Evolutionary conservation across 306 rosid genomes (phyloP), one percentile per base, ranked within the genome.

Genomic region (Echinosophora koreensis): DNA sequence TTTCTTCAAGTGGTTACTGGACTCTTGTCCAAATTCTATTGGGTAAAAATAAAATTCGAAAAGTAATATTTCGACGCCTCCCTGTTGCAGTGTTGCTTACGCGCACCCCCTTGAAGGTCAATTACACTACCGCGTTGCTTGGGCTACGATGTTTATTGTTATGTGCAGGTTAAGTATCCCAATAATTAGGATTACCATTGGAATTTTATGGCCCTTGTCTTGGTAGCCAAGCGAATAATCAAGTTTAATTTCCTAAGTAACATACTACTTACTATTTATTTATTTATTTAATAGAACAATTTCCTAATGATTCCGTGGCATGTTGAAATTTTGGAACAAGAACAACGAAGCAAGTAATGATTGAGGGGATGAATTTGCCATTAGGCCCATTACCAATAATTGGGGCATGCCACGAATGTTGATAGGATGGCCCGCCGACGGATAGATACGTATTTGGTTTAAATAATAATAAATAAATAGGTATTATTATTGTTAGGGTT

Each of bases 41-140:
- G 66, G 55, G 6, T 27, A 12, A 47, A 12, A 47, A 13, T 3
- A 55, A 57, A 55, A 57, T 44, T 11, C 50, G 11, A 10, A 63
- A 39, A 14, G 10, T 30, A 17, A 5, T 2, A 1, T 30, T 64
- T 55, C 69, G 69, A 18, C 67, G 80, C 63, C 22, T 77, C n/a
- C 58, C 16, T 7, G 17, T 63, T n/a, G n/a, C n/a, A n/a, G n/a
- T n/a, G n/a, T n/a, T 15, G n/a, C 11, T n/a, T 38, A 34, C 59
- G 17, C 39, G 42, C 18, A 15, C 56, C 42, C 69, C 69, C 62
- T 42, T 5, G 66, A 77, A 60, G n/a, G 41, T 61, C 38, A 46
- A 52, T 47, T 56, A 77, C 42, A 67, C 66, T 42, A 81, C 69
- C 85, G 79, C 55, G 80, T 73, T 28, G 55, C 76, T 69, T 77